Evolutionary conservation across 2,329 filamentous ascomycete genomes (phyloP).

Genomic region (Botrytis aclada): DNA sequence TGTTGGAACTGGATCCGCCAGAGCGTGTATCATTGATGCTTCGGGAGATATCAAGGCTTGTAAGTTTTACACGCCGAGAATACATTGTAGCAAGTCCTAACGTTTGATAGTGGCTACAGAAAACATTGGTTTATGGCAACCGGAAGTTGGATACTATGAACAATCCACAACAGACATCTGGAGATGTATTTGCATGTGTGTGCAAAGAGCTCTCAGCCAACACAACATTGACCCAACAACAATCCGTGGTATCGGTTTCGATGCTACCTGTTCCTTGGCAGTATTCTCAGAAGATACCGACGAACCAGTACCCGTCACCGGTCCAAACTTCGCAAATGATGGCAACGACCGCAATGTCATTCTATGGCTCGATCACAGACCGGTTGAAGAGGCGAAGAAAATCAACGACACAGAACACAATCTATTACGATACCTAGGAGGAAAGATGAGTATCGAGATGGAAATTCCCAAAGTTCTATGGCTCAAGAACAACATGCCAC

Average conservation of each 20-base stretch:
- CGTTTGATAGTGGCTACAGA: constrained; percentile 56
- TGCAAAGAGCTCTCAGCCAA: constrained; percentile 77
- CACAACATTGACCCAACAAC: constrained; percentile 72
- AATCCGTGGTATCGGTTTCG: constrained; percentile 91
- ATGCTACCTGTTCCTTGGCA: constrained; percentile 95
- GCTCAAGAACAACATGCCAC: constrained; percentile 98
- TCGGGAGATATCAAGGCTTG: constrained; percentile 78
- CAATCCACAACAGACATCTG: constrained; percentile 98
- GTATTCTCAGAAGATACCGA: constrained; percentile 88
- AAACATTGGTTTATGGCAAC: constrained; percentile 78
- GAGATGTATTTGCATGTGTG: constrained; percentile 87
- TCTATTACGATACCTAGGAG: constrained; percentile 90
- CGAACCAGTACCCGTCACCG: constrained; percentile 86
- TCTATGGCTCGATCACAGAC: constrained; percentile 94
- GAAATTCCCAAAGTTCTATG: constrained; percentile 97
- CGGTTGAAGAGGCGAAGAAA: constrained; percentile 83
- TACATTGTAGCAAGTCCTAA: constrained; percentile 20
- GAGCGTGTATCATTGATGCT: constrained; percentile 92
- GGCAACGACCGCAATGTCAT: constrained; percentile 91
- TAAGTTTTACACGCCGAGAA: constrained; percentile 22
- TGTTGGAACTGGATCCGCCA: constrained; percentile 91
- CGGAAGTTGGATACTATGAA: constrained; percentile 76
- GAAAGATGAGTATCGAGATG: constrained; percentile 99
- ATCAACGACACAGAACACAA: constrained; percentile 94
- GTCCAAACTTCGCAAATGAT: constrained; percentile 76